Evolutionary conservation across 805 yeast species (phyloP), one percentile per base, ranked within the genome.

Genomic region (Saccharomycopsis guyanensis): DNA sequence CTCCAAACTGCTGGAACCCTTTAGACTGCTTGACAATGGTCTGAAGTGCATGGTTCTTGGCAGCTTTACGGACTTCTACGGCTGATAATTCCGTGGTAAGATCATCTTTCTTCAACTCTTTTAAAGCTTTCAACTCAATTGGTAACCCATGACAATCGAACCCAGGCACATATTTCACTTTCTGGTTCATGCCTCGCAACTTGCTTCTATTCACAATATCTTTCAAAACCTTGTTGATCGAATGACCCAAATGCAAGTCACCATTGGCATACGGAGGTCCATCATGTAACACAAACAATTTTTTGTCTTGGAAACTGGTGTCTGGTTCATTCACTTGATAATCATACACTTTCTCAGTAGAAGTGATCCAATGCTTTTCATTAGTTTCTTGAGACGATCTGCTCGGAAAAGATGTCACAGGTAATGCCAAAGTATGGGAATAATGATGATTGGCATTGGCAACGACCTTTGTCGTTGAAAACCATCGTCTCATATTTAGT

Each of bases 131-230:
- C 59, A 86, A 69, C 62, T 93, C 99, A 52, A 93, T 93, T 1
- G 99, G 99, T 33, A 93, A 68, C 0, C 99, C 99, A 66, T 93
- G 99, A 59, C 98, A 93, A 61, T 93, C 99, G 97, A 98, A 93
- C 0, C 99, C 99, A 0, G 97, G 96, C 36, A 72, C 71, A 57
- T 86, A 93, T 43, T 73, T 70, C 3, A 93, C 78, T 41, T 72
- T 70, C 16, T 41, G 44, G 50, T 78, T 71, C 13, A 87, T 85
- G 33, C 69, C 62, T 18, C 80, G 60, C 22, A 89, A 65, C 57
- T 86, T 79, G 55, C 68, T 81, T 43, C 99, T 69, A 52, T 77
- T 76, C 38, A 91, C 76, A 39, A 93, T 78, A 62, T 93, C 99
- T 61, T 93, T 93, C 46, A 87, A 63, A 18, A 88, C 75, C 59